Evolutionary conservation across 2,329 filamentous ascomycete species (phyloP).

Genomic region (Aspergillus spinulosporus): DNA sequence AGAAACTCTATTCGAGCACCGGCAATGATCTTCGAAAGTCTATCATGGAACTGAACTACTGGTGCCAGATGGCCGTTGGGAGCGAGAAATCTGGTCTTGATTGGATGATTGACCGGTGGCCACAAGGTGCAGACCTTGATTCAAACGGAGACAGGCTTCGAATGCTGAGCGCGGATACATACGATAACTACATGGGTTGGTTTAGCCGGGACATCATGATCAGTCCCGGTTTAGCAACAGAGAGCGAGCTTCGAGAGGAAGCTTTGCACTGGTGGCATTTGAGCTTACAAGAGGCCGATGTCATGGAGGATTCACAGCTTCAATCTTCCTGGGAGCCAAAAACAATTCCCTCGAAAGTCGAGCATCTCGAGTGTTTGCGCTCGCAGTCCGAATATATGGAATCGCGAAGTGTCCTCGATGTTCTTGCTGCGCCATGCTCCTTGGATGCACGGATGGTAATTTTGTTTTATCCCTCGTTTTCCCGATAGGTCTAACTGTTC

Average conservation of each 20-base stretch:
- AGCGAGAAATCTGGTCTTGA: conserved; percentile 84
- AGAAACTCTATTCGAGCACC: conserved; percentile 69
- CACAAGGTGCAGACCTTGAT: conserved; percentile 68
- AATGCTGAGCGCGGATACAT: conserved; percentile 79
- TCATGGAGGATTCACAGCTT: conserved; percentile 34
- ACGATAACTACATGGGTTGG: conserved; percentile 74
- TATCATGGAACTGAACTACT: conserved; percentile 84
- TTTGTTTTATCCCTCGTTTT: background rate
- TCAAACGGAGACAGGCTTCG: conserved; percentile 67
- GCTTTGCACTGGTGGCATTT: conserved; percentile 68
- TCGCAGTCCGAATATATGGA: conserved; percentile 36
- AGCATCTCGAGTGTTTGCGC: conserved; percentile 30
- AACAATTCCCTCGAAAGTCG: conserved; percentile 19
- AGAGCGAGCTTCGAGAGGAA: conserved; percentile 66
- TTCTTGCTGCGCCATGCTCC: conserved; percentile 33
- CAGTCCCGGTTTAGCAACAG: conserved; percentile 45
- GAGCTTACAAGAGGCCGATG: conserved; percentile 61
- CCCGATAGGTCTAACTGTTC: conserved; percentile 19
- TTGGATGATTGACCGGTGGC: conserved; percentile 83
- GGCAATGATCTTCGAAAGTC: conserved; percentile 74
- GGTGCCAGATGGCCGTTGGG: conserved; percentile 94
- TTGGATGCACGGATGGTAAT: conserved; percentile 33
- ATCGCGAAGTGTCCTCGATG: conserved; percentile 38
- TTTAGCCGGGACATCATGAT: conserved; percentile 62
- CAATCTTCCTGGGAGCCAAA: conserved; percentile 5